Percentiles rank a stretch among this genome's conserved stretches.
Evolutionary conservation across 805 yeast genomes (phyloP).

Genomic region (Schwanniomyces polymorphus): DNA sequence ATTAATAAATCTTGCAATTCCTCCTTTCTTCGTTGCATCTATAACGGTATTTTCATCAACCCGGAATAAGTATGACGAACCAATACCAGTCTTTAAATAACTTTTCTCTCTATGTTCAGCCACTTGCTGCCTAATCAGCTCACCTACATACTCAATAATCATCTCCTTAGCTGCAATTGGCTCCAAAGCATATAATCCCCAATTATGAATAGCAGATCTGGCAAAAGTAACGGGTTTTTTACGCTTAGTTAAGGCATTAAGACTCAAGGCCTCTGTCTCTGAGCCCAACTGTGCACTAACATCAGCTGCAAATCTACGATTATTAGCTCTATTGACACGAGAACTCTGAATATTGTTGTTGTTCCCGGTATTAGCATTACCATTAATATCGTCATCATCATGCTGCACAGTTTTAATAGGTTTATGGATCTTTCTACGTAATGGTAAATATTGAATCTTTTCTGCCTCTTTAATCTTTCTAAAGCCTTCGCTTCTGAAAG

Average conservation of each 20-base stretch:
- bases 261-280: conserved; percentile 76
- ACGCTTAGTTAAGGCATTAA: conserved; percentile 85
- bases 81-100: conserved; percentile 87
- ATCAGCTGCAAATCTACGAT: conserved; percentile 87
- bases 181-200: conserved; percentile 97
- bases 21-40: conserved; percentile 97
- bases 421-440: conserved; percentile 64
- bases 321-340: conserved; percentile 81
- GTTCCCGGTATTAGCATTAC: conserved; percentile 5
- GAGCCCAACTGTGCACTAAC: conserved; percentile 81
- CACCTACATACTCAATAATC: conserved; percentile 98
- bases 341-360: conserved; percentile 55
- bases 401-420: conserved; percentile 77
- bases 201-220: conserved; percentile 93
- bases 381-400: conserved; percentile 41
- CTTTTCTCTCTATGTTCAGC: conserved; percentile 90
- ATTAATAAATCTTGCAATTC: conserved; percentile 94
- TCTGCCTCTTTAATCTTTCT: conserved; percentile 68
- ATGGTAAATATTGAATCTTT: conserved; percentile 78
- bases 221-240: conserved; percentile 97
- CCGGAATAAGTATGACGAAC: conserved; percentile 89
- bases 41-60: conserved; percentile 93
- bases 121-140: conserved; percentile 86
- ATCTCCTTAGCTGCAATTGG: conserved; percentile 95
- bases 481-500: conserved; percentile 74